phyloP scores from a whole-genome alignment of 2,329 filamentous ascomycete species.

The Aspergillus jensenii region DNA sequence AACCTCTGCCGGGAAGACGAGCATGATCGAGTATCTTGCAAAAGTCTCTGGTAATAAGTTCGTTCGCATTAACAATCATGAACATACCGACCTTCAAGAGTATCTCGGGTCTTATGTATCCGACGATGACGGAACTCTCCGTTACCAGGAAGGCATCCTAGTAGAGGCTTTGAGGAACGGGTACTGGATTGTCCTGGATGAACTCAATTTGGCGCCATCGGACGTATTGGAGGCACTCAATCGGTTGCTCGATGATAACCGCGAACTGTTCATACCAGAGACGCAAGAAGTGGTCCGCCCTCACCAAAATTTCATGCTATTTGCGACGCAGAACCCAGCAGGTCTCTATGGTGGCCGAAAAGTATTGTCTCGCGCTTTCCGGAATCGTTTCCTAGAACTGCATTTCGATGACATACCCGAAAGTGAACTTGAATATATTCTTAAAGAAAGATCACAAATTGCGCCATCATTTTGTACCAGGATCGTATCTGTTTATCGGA shows the following conservation, averaged over 20 bases:
- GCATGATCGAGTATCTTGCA: conserved; percentile 99
- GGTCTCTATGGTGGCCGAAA: conserved; percentile 95
- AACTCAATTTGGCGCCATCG: conserved; percentile 93
- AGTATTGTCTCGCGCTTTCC: conserved; percentile 86
- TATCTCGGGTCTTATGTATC: conserved; percentile 95
- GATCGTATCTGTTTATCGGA: conserved; percentile 92
- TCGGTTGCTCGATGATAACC: conserved; percentile 90
- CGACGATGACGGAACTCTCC: conserved; percentile 76
- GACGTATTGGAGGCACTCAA: conserved; percentile 97
- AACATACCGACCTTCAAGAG: conserved; percentile 97
- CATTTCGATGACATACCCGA: conserved; percentile 99
- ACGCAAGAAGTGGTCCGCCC: conserved; percentile 92
- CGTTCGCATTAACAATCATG: conserved; percentile 98
- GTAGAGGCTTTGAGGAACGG: conserved; percentile 90
- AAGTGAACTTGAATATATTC: conserved; percentile 85
- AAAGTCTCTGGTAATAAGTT: conserved; percentile 96
- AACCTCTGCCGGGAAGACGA: conserved; percentile 96
- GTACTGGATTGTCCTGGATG: conserved; percentile 97
- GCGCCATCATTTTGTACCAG: conserved; percentile 87
- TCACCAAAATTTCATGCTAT: conserved; percentile 94
- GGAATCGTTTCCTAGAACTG: conserved; percentile 93
- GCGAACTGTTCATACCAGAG: conserved; percentile 92
- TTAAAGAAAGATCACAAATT: conserved; percentile 84
- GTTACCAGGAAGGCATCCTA: conserved; percentile 89
- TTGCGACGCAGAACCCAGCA: conserved; percentile 95